Base-by-base conservation (phyloP, 495 filamentous ascomycete genomes). In the Lasiosphaeria ovina region DNA sequence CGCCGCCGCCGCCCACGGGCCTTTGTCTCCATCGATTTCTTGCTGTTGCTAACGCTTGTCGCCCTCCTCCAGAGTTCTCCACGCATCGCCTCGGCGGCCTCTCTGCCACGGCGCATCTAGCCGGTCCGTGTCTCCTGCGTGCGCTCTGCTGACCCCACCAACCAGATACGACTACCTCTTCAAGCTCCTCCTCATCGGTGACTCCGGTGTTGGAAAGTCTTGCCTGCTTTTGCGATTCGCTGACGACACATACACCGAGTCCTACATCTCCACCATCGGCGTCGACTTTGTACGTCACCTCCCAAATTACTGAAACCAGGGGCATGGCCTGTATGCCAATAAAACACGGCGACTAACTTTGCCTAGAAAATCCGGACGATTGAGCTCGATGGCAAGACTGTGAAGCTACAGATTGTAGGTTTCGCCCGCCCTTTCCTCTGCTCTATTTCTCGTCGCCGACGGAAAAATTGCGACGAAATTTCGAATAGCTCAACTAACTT, bases 211-310 rank as follows among this genome's bases (percentile, higher is more conserved):
- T 66, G 94, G 94, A 87, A 98, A 98, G 89, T 98, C 95, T 70
- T 98, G 95, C 78, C 77, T 98, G 80, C 84, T 98, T 61, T 82
- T 98, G 67, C 92, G 94, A 76, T 98, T 98, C 69, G 94, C 95
- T 68, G 94, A 98, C 76, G 94, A 98, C 73, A 98, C 95, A 72
- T 98, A 98, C 81, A 98, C 94, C n/a, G 95, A 98, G 79, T 95
- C 90, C 76, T 98, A 98, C 78, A 98, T 98, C 80, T 98, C 94
- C 59, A 98, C 94, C 60, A 98, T 98, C 78, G 94, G 94, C 72
- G 94, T 98, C 62, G 94, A 98, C 76, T 98, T 98, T 72, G 93
- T 98, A 88, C 64, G 92, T 76, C 14, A 24, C 53, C 36, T 16
- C 52, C 51, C 47, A 12, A 47, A 6, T 16, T 17, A 17, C 54